Evolutionary conservation across 495 filamentous ascomycete species (phyloP).

Genomic region (Xylaria castorea): DNA sequence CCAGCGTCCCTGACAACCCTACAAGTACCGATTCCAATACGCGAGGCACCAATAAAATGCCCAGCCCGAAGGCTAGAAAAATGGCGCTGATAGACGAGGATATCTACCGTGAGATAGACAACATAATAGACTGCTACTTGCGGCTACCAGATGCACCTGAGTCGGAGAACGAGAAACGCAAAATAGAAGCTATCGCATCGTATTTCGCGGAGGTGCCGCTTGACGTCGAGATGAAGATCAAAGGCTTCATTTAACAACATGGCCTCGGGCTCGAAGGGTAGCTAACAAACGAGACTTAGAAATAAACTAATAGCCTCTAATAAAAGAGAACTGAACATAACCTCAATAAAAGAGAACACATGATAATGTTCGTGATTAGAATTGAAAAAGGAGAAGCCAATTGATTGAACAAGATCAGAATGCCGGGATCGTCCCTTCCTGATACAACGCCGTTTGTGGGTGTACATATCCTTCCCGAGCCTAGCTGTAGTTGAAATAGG

Average conservation of each 20-base stretch:
- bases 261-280: not conserved
- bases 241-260: conserved; percentile 32
- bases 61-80: not conserved
- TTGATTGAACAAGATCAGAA: conserved; percentile 8
- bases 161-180: conserved; percentile 21
- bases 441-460: not conserved
- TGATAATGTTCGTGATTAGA: conserved; percentile 8
- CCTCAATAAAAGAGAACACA: too few species aligned
- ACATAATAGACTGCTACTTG: conserved; percentile 42
- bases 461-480: not conserved
- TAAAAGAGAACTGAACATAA: not conserved
- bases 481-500: not conserved
- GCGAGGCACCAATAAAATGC: not conserved
- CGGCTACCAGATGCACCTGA: not conserved
- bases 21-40: not conserved
- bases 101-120: conserved; percentile 36
- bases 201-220: conserved; percentile 26
- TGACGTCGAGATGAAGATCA: conserved; percentile 30
- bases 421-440: not conserved
- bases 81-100: not conserved
- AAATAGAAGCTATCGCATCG: conserved; percentile 21
- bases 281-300: not conserved
- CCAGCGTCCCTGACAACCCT: not conserved
- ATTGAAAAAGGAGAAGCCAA: not conserved
- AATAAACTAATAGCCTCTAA: not conserved